phyloP scores from a whole-genome alignment of 2,329 filamentous ascomycete species.

The Colletotrichum sp. region DNA sequence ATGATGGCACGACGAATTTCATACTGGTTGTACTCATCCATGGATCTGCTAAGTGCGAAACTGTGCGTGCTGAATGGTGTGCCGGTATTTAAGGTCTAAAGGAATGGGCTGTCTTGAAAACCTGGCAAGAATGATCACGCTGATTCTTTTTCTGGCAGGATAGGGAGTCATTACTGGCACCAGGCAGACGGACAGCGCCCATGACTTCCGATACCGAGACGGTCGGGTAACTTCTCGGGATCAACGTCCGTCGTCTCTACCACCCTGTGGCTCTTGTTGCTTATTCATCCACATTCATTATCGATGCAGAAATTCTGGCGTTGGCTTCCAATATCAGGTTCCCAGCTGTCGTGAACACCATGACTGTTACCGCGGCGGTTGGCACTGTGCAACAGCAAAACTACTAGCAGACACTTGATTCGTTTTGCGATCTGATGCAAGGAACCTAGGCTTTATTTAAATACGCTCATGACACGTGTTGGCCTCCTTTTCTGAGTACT shows the following conservation, averaged over 20 bases:
- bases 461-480: not conserved
- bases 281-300: not conserved
- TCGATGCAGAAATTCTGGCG: not conserved
- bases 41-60: no score
- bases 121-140: no score
- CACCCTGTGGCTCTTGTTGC: not conserved
- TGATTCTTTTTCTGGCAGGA: no score
- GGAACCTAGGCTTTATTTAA: not conserved
- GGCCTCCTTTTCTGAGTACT: not conserved
- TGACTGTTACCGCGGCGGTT: not conserved
- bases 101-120: not conserved
- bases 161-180: no score
- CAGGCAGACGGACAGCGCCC: not conserved
- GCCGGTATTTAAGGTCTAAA: not conserved
- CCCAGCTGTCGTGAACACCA: fast-evolving
- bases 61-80: not conserved
- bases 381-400: no score
- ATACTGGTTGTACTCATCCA: not conserved
- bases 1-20: not conserved
- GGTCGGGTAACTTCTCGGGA: not conserved
- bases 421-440: no score
- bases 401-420: no score
- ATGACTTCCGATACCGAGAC: not conserved
- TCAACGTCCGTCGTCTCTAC: not conserved
- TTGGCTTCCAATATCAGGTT: not conserved